Evolutionary conservation across 2,329 filamentous ascomycete species (phyloP), one percentile per base, ranked within the genome.

Genomic region (Hypomyces rosellus): DNA sequence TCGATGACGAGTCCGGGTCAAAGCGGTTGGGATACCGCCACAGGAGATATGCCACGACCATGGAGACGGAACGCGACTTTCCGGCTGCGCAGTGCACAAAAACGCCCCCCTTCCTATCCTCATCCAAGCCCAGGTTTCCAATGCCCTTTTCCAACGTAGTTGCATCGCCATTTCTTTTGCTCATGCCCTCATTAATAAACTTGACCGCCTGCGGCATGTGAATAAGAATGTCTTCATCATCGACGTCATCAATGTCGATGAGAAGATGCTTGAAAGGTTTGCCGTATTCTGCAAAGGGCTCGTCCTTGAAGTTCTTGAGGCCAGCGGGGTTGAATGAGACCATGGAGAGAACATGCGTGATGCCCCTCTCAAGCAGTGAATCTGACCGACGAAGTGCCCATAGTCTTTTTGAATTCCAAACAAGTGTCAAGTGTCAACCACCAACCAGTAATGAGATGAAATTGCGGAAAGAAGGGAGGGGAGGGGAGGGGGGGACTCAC

Each of bases 311-410:
- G 54, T 69, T 70, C 46, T 66, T 69, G 45, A 70, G 54, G 37
- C 59, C 63, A 25, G 61, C 57, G 0, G 65, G 65, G 50, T 68
- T 63, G 58, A 85, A 77, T 43, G 81, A 80, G 53, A 92, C 69
- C 38, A 93, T 87, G 4, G 91, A 95, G n/a, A 97, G 75, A 30
- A 97, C 80, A 69, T 96, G 91, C 3, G 90, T 95, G 65, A 99
- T 89, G 57, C 85, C 83, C 57, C 83, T 81, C 55, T 86, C 79
- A 56, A 79, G 72, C 45, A 97, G 75, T 34, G 84, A 78, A 48
- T 85, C 77, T 54, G 84, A 84, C 54, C 86, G 84, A 53, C 84
- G 83, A 55, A 96, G 73, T 39, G 86, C 83, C 72, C 91, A 91
- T 56, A 95, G 79, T 51, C 91, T 95, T 68, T 50, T 58, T n/a